Conservation (phyloP, 805 yeast genomes). For the Teunomyces pallodes region DNA sequence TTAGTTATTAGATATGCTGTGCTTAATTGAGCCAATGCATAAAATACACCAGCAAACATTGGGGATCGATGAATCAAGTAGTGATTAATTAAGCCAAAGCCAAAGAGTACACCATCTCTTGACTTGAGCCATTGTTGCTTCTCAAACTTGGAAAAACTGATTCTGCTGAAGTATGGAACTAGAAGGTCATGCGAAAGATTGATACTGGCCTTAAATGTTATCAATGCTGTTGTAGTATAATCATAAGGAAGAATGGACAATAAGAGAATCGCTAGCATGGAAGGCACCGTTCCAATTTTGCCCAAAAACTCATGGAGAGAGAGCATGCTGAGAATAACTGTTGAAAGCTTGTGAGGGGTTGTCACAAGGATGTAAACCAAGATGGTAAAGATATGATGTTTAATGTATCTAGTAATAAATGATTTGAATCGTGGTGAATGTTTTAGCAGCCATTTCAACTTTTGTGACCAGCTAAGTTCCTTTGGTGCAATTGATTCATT, state of each 20-base stretch:
- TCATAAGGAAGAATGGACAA: slow-evolving; percentile 34
- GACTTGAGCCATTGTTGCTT: slow-evolving; percentile 48
- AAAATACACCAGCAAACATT: slow-evolving; percentile 44
- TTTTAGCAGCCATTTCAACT: slow-evolving; percentile 7
- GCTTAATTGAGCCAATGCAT: slow-evolving; percentile 53
- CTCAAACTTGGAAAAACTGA: slow-evolving; percentile 44
- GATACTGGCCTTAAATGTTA: slow-evolving; percentile 47
- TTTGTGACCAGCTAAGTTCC: slow-evolving; percentile 3
- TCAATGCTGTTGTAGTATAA: slow-evolving; percentile 34
- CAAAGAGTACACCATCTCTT: slow-evolving; percentile 55
- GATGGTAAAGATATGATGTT: slow-evolving; percentile 23
- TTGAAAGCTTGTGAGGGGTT: slow-evolving; percentile 28
- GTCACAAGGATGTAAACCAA: slow-evolving; percentile 25
- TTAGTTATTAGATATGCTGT: slow-evolving; percentile 54
- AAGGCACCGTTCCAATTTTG: slow-evolving; percentile 46
- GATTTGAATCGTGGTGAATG: slow-evolving; percentile 18
- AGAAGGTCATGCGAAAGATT: slow-evolving; percentile 46
- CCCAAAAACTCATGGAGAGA: slow-evolving; percentile 44
- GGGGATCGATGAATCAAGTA: slow-evolving; percentile 41
- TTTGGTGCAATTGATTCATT: slow-evolving; percentile 4
- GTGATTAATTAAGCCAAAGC: slow-evolving; percentile 51
- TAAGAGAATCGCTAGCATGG: slow-evolving; percentile 35
- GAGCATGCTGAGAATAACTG: slow-evolving; percentile 38
- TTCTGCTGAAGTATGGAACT: slow-evolving; percentile 47
- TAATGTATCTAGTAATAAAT: slow-evolving; percentile 16